A percentile compares a stretch with the other conserved stretches of the same genome.
Evolutionary conservation across 331 rosid genomes (phyloP).

Genomic region (Stylosanthes scabra): DNA sequence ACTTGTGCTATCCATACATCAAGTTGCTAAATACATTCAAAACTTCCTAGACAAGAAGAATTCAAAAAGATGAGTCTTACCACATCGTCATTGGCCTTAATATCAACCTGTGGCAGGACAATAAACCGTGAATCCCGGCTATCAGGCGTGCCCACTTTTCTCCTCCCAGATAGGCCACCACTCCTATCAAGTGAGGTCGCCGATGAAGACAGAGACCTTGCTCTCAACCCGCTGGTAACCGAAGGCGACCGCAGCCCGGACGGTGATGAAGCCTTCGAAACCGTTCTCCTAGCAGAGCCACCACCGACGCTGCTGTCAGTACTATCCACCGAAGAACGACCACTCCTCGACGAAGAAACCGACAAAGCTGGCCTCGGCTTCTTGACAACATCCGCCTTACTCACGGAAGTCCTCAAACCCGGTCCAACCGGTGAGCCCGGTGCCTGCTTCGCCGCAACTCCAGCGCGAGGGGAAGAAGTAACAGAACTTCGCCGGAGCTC

Average conservation of each 20-base stretch:
- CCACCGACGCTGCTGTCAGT: conserved; percentile 57
- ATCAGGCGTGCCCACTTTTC: conserved; percentile 66
- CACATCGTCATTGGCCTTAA: conserved; percentile 91
- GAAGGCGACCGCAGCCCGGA: conserved; percentile 56
- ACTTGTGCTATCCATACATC: neutral
- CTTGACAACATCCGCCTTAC: conserved; percentile 49
- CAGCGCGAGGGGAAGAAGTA: conserved; percentile 48
- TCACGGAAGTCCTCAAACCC: conserved; percentile 50
- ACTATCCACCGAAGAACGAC: conserved; percentile 62
- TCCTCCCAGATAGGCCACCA: conserved; percentile 71
- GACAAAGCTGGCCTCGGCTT: conserved; percentile 63
- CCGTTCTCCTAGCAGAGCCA: conserved; percentile 63
- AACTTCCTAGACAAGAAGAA: neutral
- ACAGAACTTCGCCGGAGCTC: conserved; percentile 75
- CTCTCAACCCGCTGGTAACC: conserved; percentile 61
- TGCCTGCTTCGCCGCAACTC: conserved; percentile 52
- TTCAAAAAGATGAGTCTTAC: conserved; percentile 49
- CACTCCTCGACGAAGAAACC: conserved; percentile 48
- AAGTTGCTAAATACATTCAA: conserved; percentile 1
- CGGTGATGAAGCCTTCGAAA: conserved; percentile 69
- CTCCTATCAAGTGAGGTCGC: conserved; percentile 63
- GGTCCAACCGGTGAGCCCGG: conserved; percentile 46
- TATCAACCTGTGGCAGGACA: conserved; percentile 91
- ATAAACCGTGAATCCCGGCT: conserved; percentile 73
- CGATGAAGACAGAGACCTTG: conserved; percentile 57